Conservation (phyloP, 2,329 filamentous ascomycete genomes). For the Aspergillus thermomutatus region DNA sequence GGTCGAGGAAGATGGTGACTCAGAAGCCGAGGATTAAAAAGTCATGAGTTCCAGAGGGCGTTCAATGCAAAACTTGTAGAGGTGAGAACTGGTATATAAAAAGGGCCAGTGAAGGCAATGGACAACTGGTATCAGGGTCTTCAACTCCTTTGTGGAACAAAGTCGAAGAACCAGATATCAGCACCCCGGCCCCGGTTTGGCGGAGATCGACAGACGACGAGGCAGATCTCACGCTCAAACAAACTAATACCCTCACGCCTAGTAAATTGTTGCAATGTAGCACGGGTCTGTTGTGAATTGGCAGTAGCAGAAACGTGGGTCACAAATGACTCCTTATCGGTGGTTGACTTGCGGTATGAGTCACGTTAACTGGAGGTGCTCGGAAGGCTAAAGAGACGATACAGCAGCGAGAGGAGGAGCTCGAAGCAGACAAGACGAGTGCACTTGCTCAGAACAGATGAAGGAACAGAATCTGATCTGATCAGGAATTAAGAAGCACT, state of each 20-base stretch:
- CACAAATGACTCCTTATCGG: constrained; percentile 12
- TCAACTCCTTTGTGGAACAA: constrained; percentile 12
- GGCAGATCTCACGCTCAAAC: constrained; percentile 10
- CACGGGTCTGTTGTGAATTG: neutral
- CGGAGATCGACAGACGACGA: constrained; percentile 13
- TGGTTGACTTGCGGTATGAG: constrained; percentile 18
- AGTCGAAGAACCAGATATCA: constrained; percentile 24
- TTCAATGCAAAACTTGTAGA: constrained; percentile 2
- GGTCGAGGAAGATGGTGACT: constrained; percentile 28
- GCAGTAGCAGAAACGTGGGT: constrained; percentile 9
- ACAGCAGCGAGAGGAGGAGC: constrained; percentile 4
- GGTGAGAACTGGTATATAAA: constrained; percentile 15
- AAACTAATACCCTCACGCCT: constrained; percentile 13
- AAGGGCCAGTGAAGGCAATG: constrained; percentile 15
- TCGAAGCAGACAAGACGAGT: constrained; percentile 10
- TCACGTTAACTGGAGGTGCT: constrained; percentile 18
- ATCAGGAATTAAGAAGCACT: constrained; percentile 4
- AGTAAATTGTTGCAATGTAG: constrained; percentile 15
- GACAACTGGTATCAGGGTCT: constrained; percentile 23
- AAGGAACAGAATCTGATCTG: constrained; percentile 6
- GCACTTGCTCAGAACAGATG: constrained; percentile 15
- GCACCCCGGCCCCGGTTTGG: constrained; percentile 20
- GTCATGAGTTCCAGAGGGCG: constrained; percentile 22
- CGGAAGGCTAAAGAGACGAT: constrained; percentile 11
- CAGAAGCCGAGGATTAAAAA: constrained; percentile 25